Base-by-base conservation (phyloP, 1,139 yeast genomes). In the Suhomyces chickasaworum region DNA sequence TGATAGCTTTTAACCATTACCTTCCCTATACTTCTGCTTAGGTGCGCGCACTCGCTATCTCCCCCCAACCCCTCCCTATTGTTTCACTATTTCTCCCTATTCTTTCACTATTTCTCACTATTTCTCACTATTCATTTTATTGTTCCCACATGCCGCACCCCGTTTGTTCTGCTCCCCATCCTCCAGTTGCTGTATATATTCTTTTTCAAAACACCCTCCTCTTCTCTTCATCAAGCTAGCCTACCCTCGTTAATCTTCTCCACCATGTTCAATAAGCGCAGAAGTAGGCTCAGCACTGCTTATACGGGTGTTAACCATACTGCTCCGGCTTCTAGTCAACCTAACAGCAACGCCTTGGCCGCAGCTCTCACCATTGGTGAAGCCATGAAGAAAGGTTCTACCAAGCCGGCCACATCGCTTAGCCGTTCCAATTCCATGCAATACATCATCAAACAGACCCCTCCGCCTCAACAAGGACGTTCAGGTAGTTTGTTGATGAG, bases 301-400 rank as follows among this genome's bases (percentile, higher is more conserved):
- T 74, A 75, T 53, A 74, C 78, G 4, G 80, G 78, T n/a, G 79
- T 74, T 27, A 71, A 69, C 52, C 73, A 68, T 46, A 53, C 60
- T 15, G 66, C 73, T 3, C 68, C 71, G 4, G 54, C 66, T 7
- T 46, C 63, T 20, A 61, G 54, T 45, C 74, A 72, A 46, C 79
- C 79, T 18, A 65, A 61, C 53, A 60, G 66, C 38, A 65, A 66
- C 44, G 80, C 80, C 12, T 58, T 72, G 58, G 80, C 80, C 7
- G 80, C 80, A 4, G 80, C 80, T 2, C 58, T 71, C 41, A 67
- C 77, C 36, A 75, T 75, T 52, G 80, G 80, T 6, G 63, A 71
- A 45, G 56, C 60, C 29, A 53, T 58, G 50, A 65, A 60, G 47
- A 45, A 42, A 32, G 40, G 35, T 39, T 51, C 48, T 35, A 57